Base-by-base conservation (phyloP, 2,329 filamentous ascomycete genomes). In the Penicillium freii region DNA sequence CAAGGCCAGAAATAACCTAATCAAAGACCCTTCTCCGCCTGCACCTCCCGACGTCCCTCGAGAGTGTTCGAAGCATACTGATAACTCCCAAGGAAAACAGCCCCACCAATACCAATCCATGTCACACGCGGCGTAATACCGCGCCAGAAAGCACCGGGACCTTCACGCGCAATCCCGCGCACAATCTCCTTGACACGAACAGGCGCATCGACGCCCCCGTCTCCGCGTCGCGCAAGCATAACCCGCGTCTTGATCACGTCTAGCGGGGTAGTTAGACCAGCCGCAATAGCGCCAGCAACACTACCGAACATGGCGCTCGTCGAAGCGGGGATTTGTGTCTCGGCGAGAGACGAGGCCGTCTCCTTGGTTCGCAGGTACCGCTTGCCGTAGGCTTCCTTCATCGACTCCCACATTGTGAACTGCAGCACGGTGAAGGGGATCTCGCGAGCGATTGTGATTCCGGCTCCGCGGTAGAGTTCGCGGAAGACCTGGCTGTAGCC, bases 381-480 rank as follows among this genome's bases (percentile, higher is more conserved):
- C 38, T 69, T 67, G 4, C 70, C 71, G 65, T 79, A 80, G 1
- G 69, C 63, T 38, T 73, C 80, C 82, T 97, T 97, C 82, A 97
- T 84, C 5, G 83, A 86, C 77, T 99, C 94, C 94, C 94, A 99
- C 62, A 99, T 82, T 45, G 94, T 94, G 73, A 99, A 99, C 76
- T 99, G 94, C 62, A 99, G 89, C 10, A 97, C 87, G 3, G 95
- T 97, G 70, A 99, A 99, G 4, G 94, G 94, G 60, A 99, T 92
- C 80, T 99, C 94, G 58, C 94, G 86, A 78, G 97, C 88, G 51
- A 99, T 87, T 1, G 94, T 99, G 66, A 97, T 92, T 19, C 86
- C 84, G 83, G 92, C 96, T 1, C 95, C 94, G 36, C 94, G 83
- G 75, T 99, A 99, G 55, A 99, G 77, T 76, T 97, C 92, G 60